These are phyloP conservation scores for Russula sp. DNA, from an alignment of 768 basidiomycete genomes.

Conservation along the genomic window DNA sequence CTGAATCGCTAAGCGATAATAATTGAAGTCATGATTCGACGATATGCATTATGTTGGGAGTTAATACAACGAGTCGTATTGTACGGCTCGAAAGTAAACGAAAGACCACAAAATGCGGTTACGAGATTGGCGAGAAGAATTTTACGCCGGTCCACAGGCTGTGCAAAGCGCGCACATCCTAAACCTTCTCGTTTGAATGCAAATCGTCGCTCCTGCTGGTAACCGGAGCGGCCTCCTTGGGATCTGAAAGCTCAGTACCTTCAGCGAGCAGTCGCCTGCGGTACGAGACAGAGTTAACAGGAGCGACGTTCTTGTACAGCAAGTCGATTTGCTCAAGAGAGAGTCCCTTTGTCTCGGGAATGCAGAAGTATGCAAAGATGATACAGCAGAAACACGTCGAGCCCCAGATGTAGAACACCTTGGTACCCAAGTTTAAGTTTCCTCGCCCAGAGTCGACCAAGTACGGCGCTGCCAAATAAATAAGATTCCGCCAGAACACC, in stretches of 20 bases:
- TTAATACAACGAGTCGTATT: slow-evolving; percentile 17
- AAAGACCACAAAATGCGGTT: background rate
- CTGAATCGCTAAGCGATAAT: background rate
- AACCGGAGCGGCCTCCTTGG: background rate
- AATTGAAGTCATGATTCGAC: too few species aligned
- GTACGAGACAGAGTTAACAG: slow-evolving; percentile 45
- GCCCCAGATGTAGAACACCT: slow-evolving; percentile 89
- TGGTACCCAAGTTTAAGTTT: slow-evolving; percentile 57
- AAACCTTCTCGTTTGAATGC: slow-evolving; percentile 19
- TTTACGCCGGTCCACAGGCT: background rate
- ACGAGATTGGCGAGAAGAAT: background rate
- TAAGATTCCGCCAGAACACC: background rate
- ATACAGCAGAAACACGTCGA: slow-evolving; percentile 63
- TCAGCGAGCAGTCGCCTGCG: slow-evolving; percentile 34
- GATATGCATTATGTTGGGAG: background rate
- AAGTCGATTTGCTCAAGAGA: slow-evolving; percentile 83
- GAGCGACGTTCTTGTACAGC: slow-evolving; percentile 66
- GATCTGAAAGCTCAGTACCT: background rate
- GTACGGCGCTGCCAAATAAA: slow-evolving; percentile 42
- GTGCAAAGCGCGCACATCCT: background rate
- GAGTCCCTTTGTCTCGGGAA: slow-evolving; percentile 81
- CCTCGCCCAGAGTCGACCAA: slow-evolving; percentile 46
- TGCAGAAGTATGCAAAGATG: slow-evolving; percentile 75
- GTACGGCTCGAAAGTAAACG: background rate
- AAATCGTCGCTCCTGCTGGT: background rate